These are phyloP conservation scores for Arabis alpina DNA, from an alignment of 345 rosid genomes.

Conservation along the genomic window DNA sequence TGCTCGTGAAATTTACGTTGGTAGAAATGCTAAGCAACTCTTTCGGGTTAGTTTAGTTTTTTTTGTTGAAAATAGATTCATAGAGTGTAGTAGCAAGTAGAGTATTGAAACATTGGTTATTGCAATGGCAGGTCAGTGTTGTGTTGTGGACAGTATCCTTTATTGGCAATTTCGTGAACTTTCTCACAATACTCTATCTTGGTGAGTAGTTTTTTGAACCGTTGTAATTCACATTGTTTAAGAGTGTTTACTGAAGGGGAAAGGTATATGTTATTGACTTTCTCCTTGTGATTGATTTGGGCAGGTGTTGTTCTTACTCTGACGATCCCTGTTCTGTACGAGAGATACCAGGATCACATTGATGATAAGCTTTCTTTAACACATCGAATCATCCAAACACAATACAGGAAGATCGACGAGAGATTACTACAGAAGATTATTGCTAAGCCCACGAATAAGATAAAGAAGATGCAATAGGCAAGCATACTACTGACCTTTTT, in stretches of 20 bases:
- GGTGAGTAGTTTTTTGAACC: conserved; percentile 54
- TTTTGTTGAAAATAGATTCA: not conserved
- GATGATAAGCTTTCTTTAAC: conserved; percentile 62
- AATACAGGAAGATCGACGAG: conserved; percentile 62
- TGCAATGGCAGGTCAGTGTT: conserved; percentile 62
- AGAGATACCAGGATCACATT: conserved; percentile 69
- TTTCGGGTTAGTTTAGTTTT: conserved; percentile 54
- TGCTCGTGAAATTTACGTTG: conserved; percentile 69
- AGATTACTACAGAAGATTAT: conserved; percentile 54
- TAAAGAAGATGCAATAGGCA: conserved; percentile 77
- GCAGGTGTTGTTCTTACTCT: conserved; percentile 77
- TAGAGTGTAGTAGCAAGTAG: not conserved
- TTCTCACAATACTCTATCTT: conserved; percentile 72
- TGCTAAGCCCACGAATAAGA: conserved; percentile 54
- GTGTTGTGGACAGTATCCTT: conserved; percentile 63
- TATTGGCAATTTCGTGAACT: conserved; percentile 68
- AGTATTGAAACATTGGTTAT: not conserved
- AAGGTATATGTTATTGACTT: not conserved
- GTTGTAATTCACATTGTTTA: conserved; percentile 4
- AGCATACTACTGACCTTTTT: conserved; percentile 10
- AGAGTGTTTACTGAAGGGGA: not conserved
- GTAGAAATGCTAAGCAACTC: conserved; percentile 62
- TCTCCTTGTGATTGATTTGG: conserved; percentile 20
- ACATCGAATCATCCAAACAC: conserved; percentile 58
- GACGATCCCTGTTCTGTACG: conserved; percentile 65